Evolutionary conservation across 2,329 filamentous ascomycete genomes (phyloP).

Genomic region (Epichloe typhina): DNA sequence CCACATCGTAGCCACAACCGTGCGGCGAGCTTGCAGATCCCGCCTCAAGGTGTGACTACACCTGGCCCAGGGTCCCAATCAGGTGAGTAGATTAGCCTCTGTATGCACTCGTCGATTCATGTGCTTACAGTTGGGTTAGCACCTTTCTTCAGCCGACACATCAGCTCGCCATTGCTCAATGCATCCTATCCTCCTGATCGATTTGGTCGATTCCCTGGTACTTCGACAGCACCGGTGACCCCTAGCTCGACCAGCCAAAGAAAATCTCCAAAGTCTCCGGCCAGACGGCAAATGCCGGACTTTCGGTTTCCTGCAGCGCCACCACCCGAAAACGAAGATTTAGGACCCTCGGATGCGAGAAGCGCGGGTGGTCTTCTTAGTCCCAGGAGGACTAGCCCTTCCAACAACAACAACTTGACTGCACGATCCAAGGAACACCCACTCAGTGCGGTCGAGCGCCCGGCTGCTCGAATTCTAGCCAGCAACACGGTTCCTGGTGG

Average conservation of each 20-base stretch:
- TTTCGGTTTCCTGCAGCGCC: constrained; percentile 43
- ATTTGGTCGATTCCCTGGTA: constrained; percentile 27
- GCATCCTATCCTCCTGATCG: constrained; percentile 41
- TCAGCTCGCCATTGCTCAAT: constrained; percentile 39
- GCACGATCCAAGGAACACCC: constrained; percentile 30
- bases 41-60: constrained; percentile 24
- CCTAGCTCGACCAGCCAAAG: constrained; percentile 23
- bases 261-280: constrained; percentile 23
- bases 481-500: constrained; percentile 58
- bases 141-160: constrained; percentile 29
- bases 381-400: constrained; percentile 18
- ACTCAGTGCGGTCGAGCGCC: constrained; percentile 41
- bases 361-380: constrained; percentile 27
- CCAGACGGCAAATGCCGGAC: constrained; percentile 28
- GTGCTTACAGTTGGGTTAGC: constrained; percentile 8
- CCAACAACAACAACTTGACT: constrained; percentile 24
- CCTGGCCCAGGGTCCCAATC: constrained; percentile 28
- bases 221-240: constrained; percentile 32
- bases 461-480: constrained; percentile 57
- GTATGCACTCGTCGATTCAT: background rate
- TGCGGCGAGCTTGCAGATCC: constrained; percentile 70
- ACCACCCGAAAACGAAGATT: constrained; percentile 24
- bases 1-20: constrained; percentile 55
- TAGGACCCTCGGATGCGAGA: constrained; percentile 14
- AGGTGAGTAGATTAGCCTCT: constrained; percentile 18